Evolutionary conservation across 495 filamentous ascomycete species (phyloP).

Genomic region (Aspergillus sparsus): DNA sequence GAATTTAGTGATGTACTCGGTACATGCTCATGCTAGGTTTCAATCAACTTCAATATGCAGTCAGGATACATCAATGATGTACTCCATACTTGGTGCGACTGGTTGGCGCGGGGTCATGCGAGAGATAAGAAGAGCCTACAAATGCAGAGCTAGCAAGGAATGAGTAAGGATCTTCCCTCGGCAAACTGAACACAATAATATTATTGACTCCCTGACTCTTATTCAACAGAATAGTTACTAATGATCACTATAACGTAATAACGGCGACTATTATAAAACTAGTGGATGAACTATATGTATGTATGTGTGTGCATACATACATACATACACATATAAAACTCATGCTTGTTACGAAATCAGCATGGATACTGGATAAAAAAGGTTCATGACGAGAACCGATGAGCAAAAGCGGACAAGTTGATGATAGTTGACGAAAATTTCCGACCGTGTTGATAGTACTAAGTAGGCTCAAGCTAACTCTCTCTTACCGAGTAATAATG

Average conservation of each 20-base stretch:
- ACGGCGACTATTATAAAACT: no score
- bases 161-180: no score
- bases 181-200: no score
- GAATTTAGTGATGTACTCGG: background rate
- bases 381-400: background rate
- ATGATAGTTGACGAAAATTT: slow-evolving; percentile 3
- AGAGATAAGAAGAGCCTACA: slow-evolving; percentile 1
- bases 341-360: no score
- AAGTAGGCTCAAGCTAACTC: no score
- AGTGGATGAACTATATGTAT: no score
- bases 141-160: no score
- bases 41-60: slow-evolving; percentile 7
- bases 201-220: no score
- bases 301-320: no score
- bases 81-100: background rate
- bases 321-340: no score
- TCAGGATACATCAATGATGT: background rate
- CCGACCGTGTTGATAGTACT: background rate
- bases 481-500: background rate
- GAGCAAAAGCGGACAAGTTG: background rate
- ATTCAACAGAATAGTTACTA: no score
- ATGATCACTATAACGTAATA: no score
- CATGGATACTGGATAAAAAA: background rate
- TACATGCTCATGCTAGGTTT: background rate
- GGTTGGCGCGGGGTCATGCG: slow-evolving; percentile 8